phyloP scores from a whole-genome alignment of 2,329 filamentous ascomycete species.

The Didymella exigua region DNA sequence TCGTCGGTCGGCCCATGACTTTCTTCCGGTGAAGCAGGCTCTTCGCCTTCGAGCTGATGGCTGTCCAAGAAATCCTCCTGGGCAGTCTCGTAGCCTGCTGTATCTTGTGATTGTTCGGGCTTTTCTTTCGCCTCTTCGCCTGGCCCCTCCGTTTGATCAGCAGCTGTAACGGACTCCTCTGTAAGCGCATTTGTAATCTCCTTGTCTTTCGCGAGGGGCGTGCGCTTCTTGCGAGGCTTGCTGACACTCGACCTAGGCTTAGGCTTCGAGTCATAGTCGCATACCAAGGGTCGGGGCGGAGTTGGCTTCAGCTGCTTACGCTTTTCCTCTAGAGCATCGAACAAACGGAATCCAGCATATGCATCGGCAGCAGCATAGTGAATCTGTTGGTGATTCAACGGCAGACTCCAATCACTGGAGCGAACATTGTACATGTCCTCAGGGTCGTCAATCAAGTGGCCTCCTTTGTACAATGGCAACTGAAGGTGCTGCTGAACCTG shows the following conservation, averaged over 20 bases:
- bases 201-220: conserved; percentile 11
- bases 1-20: conserved; percentile 6
- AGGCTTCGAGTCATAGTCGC: conserved; percentile 63
- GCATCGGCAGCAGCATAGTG: conserved; percentile 80
- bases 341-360: conserved; percentile 81
- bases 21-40: conserved; percentile 9
- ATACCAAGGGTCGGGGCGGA: conserved; percentile 72
- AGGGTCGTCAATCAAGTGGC: conserved; percentile 37
- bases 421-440: conserved; percentile 59
- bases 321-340: conserved; percentile 71
- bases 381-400: conserved; percentile 68
- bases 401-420: conserved; percentile 73
- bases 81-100: conserved; percentile 42
- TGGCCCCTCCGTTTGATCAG: conserved; percentile 23
- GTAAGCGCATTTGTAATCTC: conserved; percentile 8
- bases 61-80: conserved; percentile 36
- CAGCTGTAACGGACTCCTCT: conserved; percentile 20
- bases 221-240: conserved; percentile 17
- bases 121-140: conserved; percentile 23
- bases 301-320: conserved; percentile 69
- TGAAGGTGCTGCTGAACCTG: conserved; percentile 75
- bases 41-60: conserved; percentile 27
- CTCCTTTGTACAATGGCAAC: conserved; percentile 81
- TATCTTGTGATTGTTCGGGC: conserved; percentile 26
- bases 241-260: conserved; percentile 11